A percentile compares a stretch with the other conserved stretches of the same genome.
Evolutionary conservation across 1,139 yeast species (phyloP).

Genomic region (Yarrowia galli): DNA sequence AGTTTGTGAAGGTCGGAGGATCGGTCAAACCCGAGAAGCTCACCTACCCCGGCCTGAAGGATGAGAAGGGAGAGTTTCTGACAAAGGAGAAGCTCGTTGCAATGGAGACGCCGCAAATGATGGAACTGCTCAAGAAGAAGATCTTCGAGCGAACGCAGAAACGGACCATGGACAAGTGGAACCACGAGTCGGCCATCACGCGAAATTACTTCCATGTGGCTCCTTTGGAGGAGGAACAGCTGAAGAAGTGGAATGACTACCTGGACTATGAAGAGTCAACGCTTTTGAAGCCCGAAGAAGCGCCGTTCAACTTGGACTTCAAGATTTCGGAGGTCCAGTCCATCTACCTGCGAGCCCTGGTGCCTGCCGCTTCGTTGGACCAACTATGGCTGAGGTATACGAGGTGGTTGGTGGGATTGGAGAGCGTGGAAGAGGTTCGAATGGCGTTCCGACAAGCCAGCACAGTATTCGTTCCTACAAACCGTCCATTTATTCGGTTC

Average conservation of each 20-base stretch:
- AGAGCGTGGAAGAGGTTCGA: constrained; percentile 46
- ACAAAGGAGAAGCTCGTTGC: constrained; percentile 40
- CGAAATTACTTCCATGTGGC: constrained; percentile 61
- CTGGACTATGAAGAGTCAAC: constrained; percentile 56
- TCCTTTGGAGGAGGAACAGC: constrained; percentile 57
- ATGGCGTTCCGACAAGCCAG: constrained; percentile 50
- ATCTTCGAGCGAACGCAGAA: constrained; percentile 68
- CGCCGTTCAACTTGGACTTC: constrained; percentile 28
- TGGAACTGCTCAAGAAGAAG: constrained; percentile 51
- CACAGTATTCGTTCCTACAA: constrained; percentile 48
- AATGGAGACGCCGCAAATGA: constrained; percentile 43
- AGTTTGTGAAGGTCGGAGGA: constrained; percentile 45
- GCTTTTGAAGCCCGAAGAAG: constrained; percentile 4
- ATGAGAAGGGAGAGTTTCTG: constrained; percentile 9
- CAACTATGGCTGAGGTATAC: constrained; percentile 70
- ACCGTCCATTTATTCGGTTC: constrained; percentile 49
- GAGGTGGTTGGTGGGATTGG: constrained; percentile 50
- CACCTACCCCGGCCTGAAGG: not conserved
- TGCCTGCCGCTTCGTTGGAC: constrained; percentile 62
- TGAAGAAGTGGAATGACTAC: constrained; percentile 68
- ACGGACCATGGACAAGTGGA: constrained; percentile 66
- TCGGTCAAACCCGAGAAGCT: constrained; percentile 9
- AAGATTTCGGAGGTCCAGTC: constrained; percentile 51
- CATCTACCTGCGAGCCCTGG: constrained; percentile 60
- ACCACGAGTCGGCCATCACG: constrained; percentile 64